Evolutionary conservation across 305 asterid genomes (phyloP), one percentile per base, ranked within the genome.

Genomic region (Withania somnifera): DNA sequence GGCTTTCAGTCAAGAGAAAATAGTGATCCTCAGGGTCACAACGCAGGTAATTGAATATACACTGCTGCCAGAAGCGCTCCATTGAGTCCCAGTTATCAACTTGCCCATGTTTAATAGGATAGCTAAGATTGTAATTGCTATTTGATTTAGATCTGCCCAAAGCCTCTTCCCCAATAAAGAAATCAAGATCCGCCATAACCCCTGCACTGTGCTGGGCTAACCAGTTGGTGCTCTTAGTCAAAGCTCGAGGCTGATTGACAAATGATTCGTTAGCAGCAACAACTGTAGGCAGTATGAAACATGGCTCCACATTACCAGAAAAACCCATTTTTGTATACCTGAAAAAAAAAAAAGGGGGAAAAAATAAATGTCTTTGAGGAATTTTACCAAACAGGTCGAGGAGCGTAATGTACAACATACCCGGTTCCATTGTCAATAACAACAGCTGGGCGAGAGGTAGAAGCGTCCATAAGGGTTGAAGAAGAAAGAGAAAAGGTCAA

Each of bases 1-100:
- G 98, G 78, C 97, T 93, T 90, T 93, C 98, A 3, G 98, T 93
- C 89, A 95, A 84, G 82, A 88, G 84, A 88, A 95, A 95, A 87
- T 95, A 95, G 86, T 93, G 98, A 88, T 95, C 98, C 87, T 95
- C 98, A 0, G 98, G 98, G 86, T 93, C 98, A 83, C 98, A 95
- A 14, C 98, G 87, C 83, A 95, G 75, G 82, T 93, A 91, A 83
- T 91, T 88, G 82, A 91, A 93, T 82, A 95, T 89, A 86, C 93
- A 90, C 84, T 93, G 97, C 91, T 95, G 98, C 98, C 98, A 95
- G 84, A 92, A 95, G 81, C 97, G 89, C 88, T 95, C 98, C 98
- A 92, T 93, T 19, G 97, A 91, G 80, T 95, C 98, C 98, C 98
- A 95, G 81, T 95, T 77, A 80, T 91, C 93, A 36, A 95, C 98